Evolutionary conservation across 2,329 filamentous ascomycete species (phyloP).

Genomic region (Daldinia sp.): DNA sequence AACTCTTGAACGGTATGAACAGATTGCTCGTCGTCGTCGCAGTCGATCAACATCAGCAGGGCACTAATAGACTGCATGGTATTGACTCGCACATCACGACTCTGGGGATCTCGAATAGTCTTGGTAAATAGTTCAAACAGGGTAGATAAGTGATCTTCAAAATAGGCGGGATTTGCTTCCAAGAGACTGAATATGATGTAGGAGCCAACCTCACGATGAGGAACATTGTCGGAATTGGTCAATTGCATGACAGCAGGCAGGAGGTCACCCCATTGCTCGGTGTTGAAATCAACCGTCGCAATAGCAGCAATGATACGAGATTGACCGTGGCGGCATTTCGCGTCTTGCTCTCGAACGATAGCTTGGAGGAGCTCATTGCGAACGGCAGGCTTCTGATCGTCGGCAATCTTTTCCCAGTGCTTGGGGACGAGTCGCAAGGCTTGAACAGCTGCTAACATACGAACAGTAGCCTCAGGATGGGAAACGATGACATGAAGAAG

Average conservation of each 20-base stretch:
- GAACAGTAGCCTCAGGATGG: conserved; percentile 74
- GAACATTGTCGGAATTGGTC: conserved; percentile 75
- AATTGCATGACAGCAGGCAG: conserved; percentile 82
- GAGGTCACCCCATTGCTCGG: conserved; percentile 85
- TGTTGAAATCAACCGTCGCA: conserved; percentile 83
- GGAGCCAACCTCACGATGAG: conserved; percentile 87
- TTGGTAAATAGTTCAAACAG: conserved; percentile 85
- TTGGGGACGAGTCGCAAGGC: conserved; percentile 81
- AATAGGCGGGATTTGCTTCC: conserved; percentile 85
- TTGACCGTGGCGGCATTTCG: conserved; percentile 82
- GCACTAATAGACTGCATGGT: conserved; percentile 90
- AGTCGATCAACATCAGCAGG: conserved; percentile 85
- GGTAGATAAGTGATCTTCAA: conserved; percentile 80
- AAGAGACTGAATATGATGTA: conserved; percentile 94
- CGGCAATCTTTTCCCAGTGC: conserved; percentile 81
- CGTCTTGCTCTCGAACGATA: conserved; percentile 79
- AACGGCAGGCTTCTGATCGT: conserved; percentile 79
- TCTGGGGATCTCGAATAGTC: conserved; percentile 90
- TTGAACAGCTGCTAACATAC: conserved; percentile 92
- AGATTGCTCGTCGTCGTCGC: conserved; percentile 80
- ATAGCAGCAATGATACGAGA: conserved; percentile 89
- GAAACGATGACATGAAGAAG: conserved; percentile 89
- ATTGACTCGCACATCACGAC: conserved; percentile 92
- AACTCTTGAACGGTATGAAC: conserved; percentile 80
- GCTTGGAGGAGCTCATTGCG: conserved; percentile 85